These are phyloP conservation scores for Gloeopeniophorella convolvens DNA, from an alignment of 768 basidiomycete genomes.

Conservation along the genomic window DNA sequence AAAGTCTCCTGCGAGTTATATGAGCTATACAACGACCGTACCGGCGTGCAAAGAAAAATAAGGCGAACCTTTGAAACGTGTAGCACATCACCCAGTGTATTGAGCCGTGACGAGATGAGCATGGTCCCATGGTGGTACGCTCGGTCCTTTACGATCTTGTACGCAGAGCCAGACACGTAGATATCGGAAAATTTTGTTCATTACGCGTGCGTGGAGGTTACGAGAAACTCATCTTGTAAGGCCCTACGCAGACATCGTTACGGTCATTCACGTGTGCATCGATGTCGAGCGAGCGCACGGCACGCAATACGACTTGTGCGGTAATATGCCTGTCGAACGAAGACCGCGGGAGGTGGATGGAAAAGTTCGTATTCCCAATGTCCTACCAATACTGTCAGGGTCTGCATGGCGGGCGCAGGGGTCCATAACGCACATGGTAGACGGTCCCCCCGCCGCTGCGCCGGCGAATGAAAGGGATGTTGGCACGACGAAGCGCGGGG, in stretches of 20 bases:
- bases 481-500: conserved; percentile 39
- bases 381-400: conserved; percentile 48
- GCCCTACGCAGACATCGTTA: conserved; percentile 83
- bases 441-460: conserved; percentile 94
- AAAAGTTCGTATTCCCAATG: conserved; percentile 95
- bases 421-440: conserved; percentile 65
- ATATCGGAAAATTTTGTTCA: conserved; percentile 8
- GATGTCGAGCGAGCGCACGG: conserved; percentile 70
- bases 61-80: conserved; percentile 52
- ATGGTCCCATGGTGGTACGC: conserved; percentile 99
- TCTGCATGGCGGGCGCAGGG: not conserved
- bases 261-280: conserved; percentile 79
- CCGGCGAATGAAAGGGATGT: conserved; percentile 74
- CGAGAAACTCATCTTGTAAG: conserved; percentile 74
- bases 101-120: conserved; percentile 80
- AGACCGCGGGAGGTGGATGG: conserved; percentile 78
- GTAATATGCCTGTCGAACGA: conserved; percentile 77
- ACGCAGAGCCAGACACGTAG: conserved; percentile 96
- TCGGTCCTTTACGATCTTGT: conserved; percentile 84
- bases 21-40: not conserved
- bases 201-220: conserved; percentile 14
- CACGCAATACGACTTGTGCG: conserved; percentile 68
- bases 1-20: conserved; percentile 54
- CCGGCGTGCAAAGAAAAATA: not conserved
- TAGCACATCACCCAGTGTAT: conserved; percentile 66